These are phyloP conservation scores for Sideroxylon spinosum DNA, from an alignment of 179 eudicot genomes.

Conservation along the genomic window DNA sequence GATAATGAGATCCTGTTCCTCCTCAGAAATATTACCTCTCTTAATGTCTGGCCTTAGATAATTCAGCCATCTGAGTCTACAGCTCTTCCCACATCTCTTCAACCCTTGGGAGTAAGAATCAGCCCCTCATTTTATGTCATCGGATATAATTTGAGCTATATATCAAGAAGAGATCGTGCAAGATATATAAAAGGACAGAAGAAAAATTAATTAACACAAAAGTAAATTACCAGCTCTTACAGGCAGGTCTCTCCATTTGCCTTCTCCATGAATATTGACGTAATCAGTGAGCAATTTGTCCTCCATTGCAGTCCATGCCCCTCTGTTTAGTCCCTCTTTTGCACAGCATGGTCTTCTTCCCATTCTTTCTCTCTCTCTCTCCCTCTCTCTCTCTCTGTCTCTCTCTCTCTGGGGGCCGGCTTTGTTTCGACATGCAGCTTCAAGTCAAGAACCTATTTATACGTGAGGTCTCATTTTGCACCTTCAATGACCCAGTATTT, in stretches of 20 bases:
- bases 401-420: neutral
- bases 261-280: conserved; percentile 38
- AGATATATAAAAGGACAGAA: no score
- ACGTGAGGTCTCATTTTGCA: no score
- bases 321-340: conserved; percentile 37
- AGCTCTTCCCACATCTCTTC: conserved; percentile 32
- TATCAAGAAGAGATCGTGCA: neutral
- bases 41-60: conserved; percentile 31
- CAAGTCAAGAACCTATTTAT: no score
- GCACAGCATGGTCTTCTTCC: conserved; percentile 47
- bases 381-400: neutral
- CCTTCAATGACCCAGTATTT: no score
- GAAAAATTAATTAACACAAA: neutral
- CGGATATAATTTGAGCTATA: neutral
- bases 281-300: conserved; percentile 30
- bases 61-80: conserved; percentile 33
- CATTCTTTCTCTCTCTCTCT: conserved; percentile 17
- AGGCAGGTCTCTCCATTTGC: conserved; percentile 43
- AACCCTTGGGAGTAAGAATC: conserved; percentile 4
- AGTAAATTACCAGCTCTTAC: conserved; percentile 31
- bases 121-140: neutral
- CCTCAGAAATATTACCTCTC: conserved; percentile 25
- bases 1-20: conserved; percentile 32
- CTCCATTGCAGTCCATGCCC: conserved; percentile 42
- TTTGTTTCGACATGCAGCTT: no score